Percentiles rank a stretch among this genome's conserved stretches.
Evolutionary conservation across 2,329 filamentous ascomycete species (phyloP).

Genomic region (Neocatenulostroma microsporum): DNA sequence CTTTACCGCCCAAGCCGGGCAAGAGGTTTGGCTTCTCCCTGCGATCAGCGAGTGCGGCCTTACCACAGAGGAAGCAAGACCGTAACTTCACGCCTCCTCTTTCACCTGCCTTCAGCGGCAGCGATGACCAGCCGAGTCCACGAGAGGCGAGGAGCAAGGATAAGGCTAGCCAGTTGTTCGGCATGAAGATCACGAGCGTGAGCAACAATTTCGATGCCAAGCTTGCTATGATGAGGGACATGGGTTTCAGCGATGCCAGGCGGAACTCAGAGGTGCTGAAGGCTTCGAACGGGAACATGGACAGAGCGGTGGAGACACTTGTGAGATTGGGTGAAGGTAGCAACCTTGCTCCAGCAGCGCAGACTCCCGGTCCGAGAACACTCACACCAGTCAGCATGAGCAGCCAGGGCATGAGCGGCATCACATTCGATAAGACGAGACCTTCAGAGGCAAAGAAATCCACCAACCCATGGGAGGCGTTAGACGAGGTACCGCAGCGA

Average conservation of each 20-base stretch:
- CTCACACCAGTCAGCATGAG: constrained; percentile 40
- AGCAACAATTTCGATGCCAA: constrained; percentile 65
- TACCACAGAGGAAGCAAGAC: constrained; percentile 50
- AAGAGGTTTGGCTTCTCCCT: constrained; percentile 57
- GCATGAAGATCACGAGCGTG: constrained; percentile 39
- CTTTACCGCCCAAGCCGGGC: constrained; percentile 52
- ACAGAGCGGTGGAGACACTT: constrained; percentile 76
- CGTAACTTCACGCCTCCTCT: constrained; percentile 29
- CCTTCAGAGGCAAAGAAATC: constrained; percentile 16
- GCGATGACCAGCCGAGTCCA: constrained; percentile 18
- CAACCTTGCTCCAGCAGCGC: constrained; percentile 30
- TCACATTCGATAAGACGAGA: constrained; percentile 35
- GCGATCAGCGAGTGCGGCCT: constrained; percentile 62
- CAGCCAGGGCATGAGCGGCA: constrained; percentile 36
- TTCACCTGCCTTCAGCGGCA: constrained; percentile 27
- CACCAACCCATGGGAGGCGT: constrained; percentile 40
- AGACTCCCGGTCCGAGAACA: constrained; percentile 24
- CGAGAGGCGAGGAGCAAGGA: constrained; percentile 34
- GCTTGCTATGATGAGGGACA: constrained; percentile 67
- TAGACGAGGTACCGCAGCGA: constrained; percentile 29
- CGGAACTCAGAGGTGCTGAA: constrained; percentile 75
- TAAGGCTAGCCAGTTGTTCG: constrained; percentile 45
- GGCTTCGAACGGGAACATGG: constrained; percentile 74
- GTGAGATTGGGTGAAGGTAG: constrained; percentile 70
- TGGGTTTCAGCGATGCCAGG: constrained; percentile 83